These are phyloP conservation scores for Plasmodium ovale DNA, from an alignment of 169 alveolate species.

Conservation along the genomic window DNA sequence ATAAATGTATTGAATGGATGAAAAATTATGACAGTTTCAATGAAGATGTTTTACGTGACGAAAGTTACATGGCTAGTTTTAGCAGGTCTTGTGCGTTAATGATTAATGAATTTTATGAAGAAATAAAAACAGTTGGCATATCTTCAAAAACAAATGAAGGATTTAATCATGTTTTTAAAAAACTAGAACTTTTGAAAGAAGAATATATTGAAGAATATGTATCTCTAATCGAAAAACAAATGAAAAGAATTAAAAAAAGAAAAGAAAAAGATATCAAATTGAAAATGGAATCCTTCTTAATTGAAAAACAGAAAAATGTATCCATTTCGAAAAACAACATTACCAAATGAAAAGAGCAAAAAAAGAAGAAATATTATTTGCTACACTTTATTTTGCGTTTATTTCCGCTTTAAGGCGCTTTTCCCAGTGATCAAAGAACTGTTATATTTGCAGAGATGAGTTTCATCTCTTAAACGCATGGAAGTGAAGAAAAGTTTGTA, in stretches of 20 bases:
- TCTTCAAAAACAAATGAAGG: constrained; percentile 92
- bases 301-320: constrained; percentile 65
- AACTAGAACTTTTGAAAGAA: constrained; percentile 80
- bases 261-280: constrained; percentile 70
- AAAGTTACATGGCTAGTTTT: constrained; percentile 92
- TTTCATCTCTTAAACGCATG: too few species aligned
- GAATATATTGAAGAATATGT: constrained; percentile 82
- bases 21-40: constrained; percentile 91
- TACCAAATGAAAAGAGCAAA: constrained; percentile 21
- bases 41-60: constrained; percentile 90
- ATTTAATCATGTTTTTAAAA: constrained; percentile 83
- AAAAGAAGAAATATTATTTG: constrained; percentile 14
- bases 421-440: too few species aligned
- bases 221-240: constrained; percentile 74
- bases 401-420: too few species aligned
- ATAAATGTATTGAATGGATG: constrained; percentile 93
- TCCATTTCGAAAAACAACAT: constrained; percentile 78
- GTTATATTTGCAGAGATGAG: too few species aligned
- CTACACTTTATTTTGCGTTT: too few species aligned
- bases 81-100: constrained; percentile 93
- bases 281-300: constrained; percentile 77
- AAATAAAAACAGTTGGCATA: constrained; percentile 87
- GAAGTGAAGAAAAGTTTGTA: too few species aligned
- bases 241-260: constrained; percentile 74
- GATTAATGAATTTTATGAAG: constrained; percentile 92